Base-by-base conservation (phyloP, 139 green algal species). In the Chlorella sp. region DNA sequence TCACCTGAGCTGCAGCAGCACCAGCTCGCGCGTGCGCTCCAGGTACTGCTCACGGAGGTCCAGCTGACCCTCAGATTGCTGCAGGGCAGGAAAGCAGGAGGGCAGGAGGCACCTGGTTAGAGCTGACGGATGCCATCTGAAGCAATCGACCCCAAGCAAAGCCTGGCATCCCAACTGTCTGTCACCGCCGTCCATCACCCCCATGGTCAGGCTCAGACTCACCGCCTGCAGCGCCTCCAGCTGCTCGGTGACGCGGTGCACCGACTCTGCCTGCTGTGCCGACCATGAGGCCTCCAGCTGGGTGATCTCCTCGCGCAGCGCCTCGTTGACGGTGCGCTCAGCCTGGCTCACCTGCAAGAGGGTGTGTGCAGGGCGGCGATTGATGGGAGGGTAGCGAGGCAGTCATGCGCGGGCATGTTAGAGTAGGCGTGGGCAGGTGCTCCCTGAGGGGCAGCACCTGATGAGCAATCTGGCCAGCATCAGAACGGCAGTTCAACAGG, bases 1-100 rank as follows among this genome's bases (percentile, higher is more conserved):
- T 35, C 35, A 71, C 65, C 35, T 51, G 29, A 76, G 61, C n/a
- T 76, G 60, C 61, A 76, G 61, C 29, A 31, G 55, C 23, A 76
- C 71, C 27, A 76, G 29, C 36, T 76, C 71, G 35, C 64, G 63
- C 26, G 68, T 51, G 17, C 62, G 33, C 29, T 50, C 32, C 29
- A 76, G 71, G 35, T 76, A 76, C 62, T 76, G 49, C 27, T 70
- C 71, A 30, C 71, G 71, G 27, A 76, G 71, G 31, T 76, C 71
- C 29, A 76, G 35, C 71, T 76, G 60, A 35, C 49, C 65, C 35
- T 71, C 65, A 24, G 65, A 27, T 71, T 71, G 65, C 65, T 71
- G 65, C 24, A 62, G 17, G 29, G 62, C 59, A 64, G 42, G 17
- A 55, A 55, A n/a, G n/a, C n/a, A n/a, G n/a, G n/a, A n/a, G n/a